A percentile compares a stretch with the other conserved stretches of the same genome.
phyloP scores from a whole-genome alignment of 192 early-diverging fungal species.

The Dimargaris cristalligena region DNA sequence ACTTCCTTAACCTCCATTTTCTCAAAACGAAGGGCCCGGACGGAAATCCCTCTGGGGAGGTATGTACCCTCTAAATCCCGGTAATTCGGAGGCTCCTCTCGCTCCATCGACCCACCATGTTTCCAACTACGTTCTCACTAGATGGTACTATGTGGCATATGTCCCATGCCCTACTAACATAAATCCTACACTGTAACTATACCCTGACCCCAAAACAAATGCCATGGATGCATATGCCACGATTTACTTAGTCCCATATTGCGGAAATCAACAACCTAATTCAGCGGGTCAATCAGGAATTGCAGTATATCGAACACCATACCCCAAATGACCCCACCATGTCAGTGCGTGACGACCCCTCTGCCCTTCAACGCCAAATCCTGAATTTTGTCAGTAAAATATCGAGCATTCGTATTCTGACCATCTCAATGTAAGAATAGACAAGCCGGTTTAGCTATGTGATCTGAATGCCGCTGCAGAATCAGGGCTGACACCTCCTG shows the following conservation, averaged over 20 bases:
- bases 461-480: neutral
- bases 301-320: neutral
- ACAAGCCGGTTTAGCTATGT: too few species aligned
- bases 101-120: neutral
- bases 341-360: neutral
- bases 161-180: neutral
- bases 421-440: neutral
- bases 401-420: neutral
- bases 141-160: neutral
- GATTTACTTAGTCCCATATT: neutral
- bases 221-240: too few species aligned
- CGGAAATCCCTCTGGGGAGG: neutral
- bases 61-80: neutral
- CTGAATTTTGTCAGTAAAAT: neutral
- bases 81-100: neutral
- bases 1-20: slow-evolving; percentile 6
- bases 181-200: too few species aligned
- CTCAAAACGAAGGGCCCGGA: neutral
- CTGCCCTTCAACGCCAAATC: neutral
- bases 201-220: too few species aligned
- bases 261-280: neutral
- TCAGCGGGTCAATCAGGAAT: neutral
- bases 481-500: neutral
- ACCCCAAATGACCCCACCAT: neutral
- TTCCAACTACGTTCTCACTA: neutral